Evolutionary conservation across 805 yeast species (phyloP).

Genomic region (Zygoascus flipseniorum): DNA sequence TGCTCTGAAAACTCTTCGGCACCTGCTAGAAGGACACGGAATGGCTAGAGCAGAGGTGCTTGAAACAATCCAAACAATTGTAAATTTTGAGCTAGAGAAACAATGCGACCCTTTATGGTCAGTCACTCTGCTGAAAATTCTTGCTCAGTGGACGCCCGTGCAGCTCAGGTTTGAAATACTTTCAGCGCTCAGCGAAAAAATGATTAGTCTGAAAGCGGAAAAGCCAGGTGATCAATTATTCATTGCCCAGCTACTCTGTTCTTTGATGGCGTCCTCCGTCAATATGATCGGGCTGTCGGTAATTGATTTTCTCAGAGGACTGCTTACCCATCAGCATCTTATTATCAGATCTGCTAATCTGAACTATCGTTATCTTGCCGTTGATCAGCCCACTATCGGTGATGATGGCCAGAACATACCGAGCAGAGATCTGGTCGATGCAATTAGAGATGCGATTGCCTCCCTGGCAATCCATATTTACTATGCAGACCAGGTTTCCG

Average conservation of each 20-base stretch:
- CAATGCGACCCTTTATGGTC: conserved; percentile 38
- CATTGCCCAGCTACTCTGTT: conserved; percentile 40
- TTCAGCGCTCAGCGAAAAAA: conserved; percentile 35
- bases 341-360: conserved; percentile 6
- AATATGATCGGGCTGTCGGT: conserved; percentile 84
- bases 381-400: not conserved
- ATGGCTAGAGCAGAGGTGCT: conserved; percentile 51
- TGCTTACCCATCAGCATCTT: conserved; percentile 24
- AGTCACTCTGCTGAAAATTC: conserved; percentile 47
- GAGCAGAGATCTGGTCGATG: conserved; percentile 27
- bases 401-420: not conserved
- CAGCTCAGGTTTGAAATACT: conserved; percentile 64
- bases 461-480: conserved; percentile 70
- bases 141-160: conserved; percentile 73
- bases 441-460: conserved; percentile 52
- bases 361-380: not conserved
- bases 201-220: conserved; percentile 12
- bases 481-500: conserved; percentile 79
- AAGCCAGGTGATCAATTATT: conserved; percentile 28
- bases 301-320: conserved; percentile 58
- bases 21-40: not conserved
- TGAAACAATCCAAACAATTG: conserved; percentile 49
- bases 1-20: conserved; percentile 13
- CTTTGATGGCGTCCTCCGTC: conserved; percentile 60
- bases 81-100: conserved; percentile 35